Evolutionary conservation across 129 eudicot species (phyloP).

Genomic region (Chrysanthemum seticuspe): DNA sequence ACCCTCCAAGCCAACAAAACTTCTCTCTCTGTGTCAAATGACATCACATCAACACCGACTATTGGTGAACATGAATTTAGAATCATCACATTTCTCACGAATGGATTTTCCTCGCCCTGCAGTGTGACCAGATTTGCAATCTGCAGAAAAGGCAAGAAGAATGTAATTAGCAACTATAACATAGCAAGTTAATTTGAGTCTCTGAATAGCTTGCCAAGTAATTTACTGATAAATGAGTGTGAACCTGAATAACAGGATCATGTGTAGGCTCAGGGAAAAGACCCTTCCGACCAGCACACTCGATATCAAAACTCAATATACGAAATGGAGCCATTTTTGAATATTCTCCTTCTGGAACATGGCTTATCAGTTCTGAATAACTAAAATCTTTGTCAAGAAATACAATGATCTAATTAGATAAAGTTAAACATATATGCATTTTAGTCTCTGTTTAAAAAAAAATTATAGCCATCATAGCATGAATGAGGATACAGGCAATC

Average conservation of each 20-base stretch:
- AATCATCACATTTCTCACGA: constrained; percentile 91
- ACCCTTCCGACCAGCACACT: constrained; percentile 99
- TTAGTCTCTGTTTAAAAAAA: constrained; percentile 18
- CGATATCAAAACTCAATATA: constrained; percentile 92
- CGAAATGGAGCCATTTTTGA: constrained; percentile 99
- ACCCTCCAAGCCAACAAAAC: constrained; percentile 97
- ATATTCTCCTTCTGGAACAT: constrained; percentile 88
- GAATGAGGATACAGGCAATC: constrained; percentile 89
- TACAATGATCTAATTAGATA: not conserved
- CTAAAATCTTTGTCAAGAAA: constrained; percentile 59
- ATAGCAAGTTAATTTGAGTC: not conserved
- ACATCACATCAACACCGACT: constrained; percentile 97
- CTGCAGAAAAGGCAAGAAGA: constrained; percentile 33
- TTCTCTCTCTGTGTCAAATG: constrained; percentile 91
- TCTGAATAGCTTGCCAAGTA: constrained; percentile 2
- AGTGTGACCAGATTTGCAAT: constrained; percentile 90
- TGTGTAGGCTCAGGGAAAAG: constrained; percentile 86
- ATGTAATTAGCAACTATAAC: constrained; percentile 29
- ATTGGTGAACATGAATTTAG: constrained; percentile 91
- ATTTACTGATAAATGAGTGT: not conserved
- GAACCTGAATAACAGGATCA: constrained; percentile 98
- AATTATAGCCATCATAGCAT: constrained; percentile 10
- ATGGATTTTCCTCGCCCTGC: constrained; percentile 90
- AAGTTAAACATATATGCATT: constrained; percentile 9
- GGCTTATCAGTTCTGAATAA: constrained; percentile 81